Evolutionary conservation across 2,329 filamentous ascomycete genomes (phyloP), one percentile per base, ranked within the genome.

Genomic region (Diaporthe caulivora): DNA sequence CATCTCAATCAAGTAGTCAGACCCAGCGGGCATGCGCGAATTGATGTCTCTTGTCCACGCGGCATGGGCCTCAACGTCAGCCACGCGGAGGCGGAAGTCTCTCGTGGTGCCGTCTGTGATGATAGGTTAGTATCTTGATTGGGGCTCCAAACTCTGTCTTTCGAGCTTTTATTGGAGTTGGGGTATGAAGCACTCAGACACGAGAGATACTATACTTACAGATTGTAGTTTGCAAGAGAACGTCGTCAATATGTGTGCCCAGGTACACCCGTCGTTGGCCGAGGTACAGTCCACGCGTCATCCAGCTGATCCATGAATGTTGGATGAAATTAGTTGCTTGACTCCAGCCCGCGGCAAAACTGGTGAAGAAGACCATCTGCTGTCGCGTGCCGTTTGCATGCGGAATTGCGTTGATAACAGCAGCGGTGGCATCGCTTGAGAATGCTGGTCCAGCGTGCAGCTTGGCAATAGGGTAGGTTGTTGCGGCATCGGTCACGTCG

Each of bases 281-380:
- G 13, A 64, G 60, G 21, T 64, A 49, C 6, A 64, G 42, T 2
- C 60, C 60, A 49, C 42, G 60, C 1, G 60, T 64, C 42, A 64
- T 64, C 60, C 60, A 64, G 29, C 42, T 49, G 6, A 64, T 64
- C 60, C 60, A 64, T 6, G 60, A 64, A 18, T 64, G 60, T 4
- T 64, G 60, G 21, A 64, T 64, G 21, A 64, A 64, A 26, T 64
- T 64, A 11, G 60, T 49, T 1, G 60, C 60, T 17, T 64, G 42
- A 1, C 42, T 49, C 60, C 60, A 64, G 26, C 60, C 60, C 1
- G 60, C 60, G 2, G 60, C 60, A 49, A 64, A 64, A 21, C 60
- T 64, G 26, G 60, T 64, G 11, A 64, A 64, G 42, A 64, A 64
- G 26, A 64, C 60, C 60, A 64, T 64, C 3, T 64, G 60, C 29